Evolutionary conservation across 768 basidiomycete genomes (phyloP), one percentile per base, ranked within the genome.

Genomic region (Rhodosporidiobolus sp.): DNA sequence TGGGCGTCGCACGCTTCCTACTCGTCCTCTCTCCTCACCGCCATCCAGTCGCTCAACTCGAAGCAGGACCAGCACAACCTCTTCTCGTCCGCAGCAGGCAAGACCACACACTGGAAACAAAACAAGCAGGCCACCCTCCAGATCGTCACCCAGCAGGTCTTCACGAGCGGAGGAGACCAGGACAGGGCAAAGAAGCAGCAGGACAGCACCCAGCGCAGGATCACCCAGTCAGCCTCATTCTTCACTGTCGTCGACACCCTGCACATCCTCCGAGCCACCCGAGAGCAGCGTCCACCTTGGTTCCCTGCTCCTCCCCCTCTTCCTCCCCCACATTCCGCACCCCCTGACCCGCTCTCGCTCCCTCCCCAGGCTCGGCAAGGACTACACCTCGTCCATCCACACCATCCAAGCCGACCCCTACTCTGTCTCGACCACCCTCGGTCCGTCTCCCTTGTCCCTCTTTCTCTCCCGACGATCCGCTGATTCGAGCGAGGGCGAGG

Each of bases 1-100:
- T 71, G 70, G 70, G 34, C 53, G 0, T 38, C 19, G 45, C 28
- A 24, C 48, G 65, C 70, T 7, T 30, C n/a, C n/a, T 66, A 63
- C 60, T 45, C 60, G 7, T 0, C 17, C 35, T 35, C 48, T 22
- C 60, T 71, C 46, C 45, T 65, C 55, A 16, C 22, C 28, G 20
- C 24, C 34, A 22, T 71, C 54, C 49, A 6, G 6, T 22, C 55
- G 63, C 61, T 22, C 53, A 5, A 9, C 26, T 43, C 46, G 14
- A 32, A 17, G 12, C 48, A 9, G 17, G n/a, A n/a, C 7, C 26
- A 24, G 17, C 38, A 50, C 56, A 2, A 16, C 48, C 34, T 59
- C 35, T 71, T 65, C 64, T 24, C 38, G 2, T 4, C 53, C 9
- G 26, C 38, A 19, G 32, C 8, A 8, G 30, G 54, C 14, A 62